Conservation (phyloP, 176 grass and related monocot species). For the Puya raimondii region DNA sequence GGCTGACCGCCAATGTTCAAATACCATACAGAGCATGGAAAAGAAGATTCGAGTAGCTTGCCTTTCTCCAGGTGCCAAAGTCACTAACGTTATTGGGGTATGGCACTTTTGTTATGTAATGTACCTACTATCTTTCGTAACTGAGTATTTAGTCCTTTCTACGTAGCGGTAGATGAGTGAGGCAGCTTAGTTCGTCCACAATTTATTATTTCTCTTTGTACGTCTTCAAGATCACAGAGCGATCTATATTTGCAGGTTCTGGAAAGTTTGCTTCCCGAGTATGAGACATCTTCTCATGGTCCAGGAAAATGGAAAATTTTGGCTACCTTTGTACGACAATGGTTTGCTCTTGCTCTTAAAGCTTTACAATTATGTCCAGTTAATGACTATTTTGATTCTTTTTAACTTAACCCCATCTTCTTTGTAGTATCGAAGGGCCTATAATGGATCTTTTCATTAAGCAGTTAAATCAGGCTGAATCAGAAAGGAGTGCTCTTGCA, state of each 20-base stretch:
- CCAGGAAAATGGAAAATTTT: slow-evolving; percentile 71
- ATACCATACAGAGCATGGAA: slow-evolving; percentile 47
- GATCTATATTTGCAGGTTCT: slow-evolving; percentile 30
- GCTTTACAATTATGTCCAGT: background rate
- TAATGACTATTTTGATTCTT: background rate
- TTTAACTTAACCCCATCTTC: background rate
- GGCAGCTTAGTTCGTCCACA: too few species aligned
- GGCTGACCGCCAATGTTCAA: slow-evolving; percentile 57
- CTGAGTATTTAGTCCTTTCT: too few species aligned
- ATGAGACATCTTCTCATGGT: slow-evolving; percentile 59
- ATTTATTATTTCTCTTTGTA: too few species aligned
- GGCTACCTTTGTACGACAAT: slow-evolving; percentile 47
- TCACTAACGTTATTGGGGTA: slow-evolving; percentile 57
- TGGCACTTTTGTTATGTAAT: background rate
- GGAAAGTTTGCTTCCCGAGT: slow-evolving; percentile 42
- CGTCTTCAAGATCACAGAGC: too few species aligned
- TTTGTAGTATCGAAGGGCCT: slow-evolving; percentile 63
- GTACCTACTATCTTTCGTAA: background rate
- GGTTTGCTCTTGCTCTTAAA: slow-evolving; percentile 33
- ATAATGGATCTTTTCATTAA: slow-evolving; percentile 64
- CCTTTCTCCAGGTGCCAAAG: slow-evolving; percentile 37
- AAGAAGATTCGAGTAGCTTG: slow-evolving; percentile 55
- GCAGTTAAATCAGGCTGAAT: slow-evolving; percentile 60
- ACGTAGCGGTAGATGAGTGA: too few species aligned
- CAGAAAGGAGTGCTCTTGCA: slow-evolving; percentile 50